These are phyloP conservation scores for Neocucurbitaria cava DNA, from an alignment of 2,329 filamentous ascomycete species.

Conservation along the genomic window DNA sequence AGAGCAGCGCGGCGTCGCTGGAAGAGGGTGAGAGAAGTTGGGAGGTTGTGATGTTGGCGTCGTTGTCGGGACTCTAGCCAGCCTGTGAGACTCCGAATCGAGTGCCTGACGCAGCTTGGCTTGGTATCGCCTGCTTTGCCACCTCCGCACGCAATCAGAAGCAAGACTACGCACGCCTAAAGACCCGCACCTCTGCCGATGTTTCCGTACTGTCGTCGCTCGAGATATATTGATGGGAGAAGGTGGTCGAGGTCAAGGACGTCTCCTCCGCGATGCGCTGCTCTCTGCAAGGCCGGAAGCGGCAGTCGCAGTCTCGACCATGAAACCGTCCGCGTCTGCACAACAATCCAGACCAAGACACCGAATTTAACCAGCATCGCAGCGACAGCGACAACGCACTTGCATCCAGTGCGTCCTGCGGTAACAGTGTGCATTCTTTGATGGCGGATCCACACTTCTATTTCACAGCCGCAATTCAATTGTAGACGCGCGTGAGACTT, in stretches of 20 bases:
- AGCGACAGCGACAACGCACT: conserved; percentile 20
- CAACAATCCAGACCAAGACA: conserved; percentile 21
- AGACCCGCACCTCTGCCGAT: conserved; percentile 21
- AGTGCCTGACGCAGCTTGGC: conserved; percentile 25
- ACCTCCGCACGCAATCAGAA: conserved; percentile 20
- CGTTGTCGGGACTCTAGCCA: conserved; percentile 9
- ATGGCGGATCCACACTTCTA: neutral
- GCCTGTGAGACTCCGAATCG: conserved; percentile 24
- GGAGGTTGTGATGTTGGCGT: conserved; percentile 16
- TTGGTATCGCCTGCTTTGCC: conserved; percentile 25
- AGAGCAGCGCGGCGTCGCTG: conserved; percentile 11
- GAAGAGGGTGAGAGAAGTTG: conserved; percentile 11
- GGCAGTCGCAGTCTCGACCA: conserved; percentile 7
- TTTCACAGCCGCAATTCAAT: conserved; percentile 5
- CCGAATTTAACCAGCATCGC: conserved; percentile 12
- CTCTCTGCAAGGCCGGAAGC: conserved; percentile 6
- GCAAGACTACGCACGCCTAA: conserved; percentile 1
- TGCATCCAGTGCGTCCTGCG: conserved; percentile 2
- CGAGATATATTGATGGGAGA: neutral
- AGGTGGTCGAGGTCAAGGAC: neutral
- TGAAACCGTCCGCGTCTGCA: neutral
- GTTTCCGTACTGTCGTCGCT: conserved; percentile 15
- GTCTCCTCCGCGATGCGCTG: conserved; percentile 7
- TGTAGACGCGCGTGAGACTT: conserved; percentile 20
- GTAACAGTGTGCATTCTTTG: neutral